A percentile compares a stretch with the other conserved stretches of the same genome.
phyloP scores from a whole-genome alignment of 208 protist genomes.

The Wallacemonas sp. region DNA sequence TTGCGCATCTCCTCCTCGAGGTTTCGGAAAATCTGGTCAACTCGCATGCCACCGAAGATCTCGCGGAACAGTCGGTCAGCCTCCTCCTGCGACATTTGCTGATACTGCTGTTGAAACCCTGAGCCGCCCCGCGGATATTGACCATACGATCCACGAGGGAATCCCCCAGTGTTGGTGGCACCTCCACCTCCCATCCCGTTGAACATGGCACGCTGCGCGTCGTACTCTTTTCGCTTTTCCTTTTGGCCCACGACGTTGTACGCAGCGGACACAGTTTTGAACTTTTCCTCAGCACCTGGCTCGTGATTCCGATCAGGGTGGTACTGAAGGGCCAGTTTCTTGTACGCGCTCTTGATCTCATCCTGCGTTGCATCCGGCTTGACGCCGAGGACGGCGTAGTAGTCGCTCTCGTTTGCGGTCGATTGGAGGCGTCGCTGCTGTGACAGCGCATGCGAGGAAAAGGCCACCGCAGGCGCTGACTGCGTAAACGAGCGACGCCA shows the following conservation, averaged over 20 bases:
- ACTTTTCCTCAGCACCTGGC: constrained; percentile 83
- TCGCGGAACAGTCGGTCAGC: constrained; percentile 84
- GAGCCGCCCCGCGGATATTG: constrained; percentile 16
- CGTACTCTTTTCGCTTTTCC: constrained; percentile 75
- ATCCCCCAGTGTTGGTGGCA: constrained; percentile 16
- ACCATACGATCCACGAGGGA: constrained; percentile 17
- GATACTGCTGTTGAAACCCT: constrained; percentile 41
- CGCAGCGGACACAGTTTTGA: constrained; percentile 85
- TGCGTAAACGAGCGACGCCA: not conserved
- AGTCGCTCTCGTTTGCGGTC: constrained; percentile 34
- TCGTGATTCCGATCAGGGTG: constrained; percentile 90
- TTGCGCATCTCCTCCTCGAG: constrained; percentile 78
- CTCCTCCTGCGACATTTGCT: constrained; percentile 88
- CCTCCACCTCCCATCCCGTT: constrained; percentile 25
- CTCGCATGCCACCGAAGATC: constrained; percentile 82
- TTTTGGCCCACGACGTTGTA: constrained; percentile 86
- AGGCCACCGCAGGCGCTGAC: not conserved
- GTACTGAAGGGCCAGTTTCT: constrained; percentile 86
- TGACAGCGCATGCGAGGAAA: not conserved
- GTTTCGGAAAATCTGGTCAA: constrained; percentile 87
- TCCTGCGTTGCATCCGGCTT: constrained; percentile 68
- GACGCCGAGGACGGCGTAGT: constrained; percentile 83
- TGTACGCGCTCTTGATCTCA: constrained; percentile 92
- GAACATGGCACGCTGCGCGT: constrained; percentile 47
- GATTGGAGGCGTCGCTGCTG: constrained; percentile 19